Evolutionary conservation across 2,329 filamentous ascomycete genomes (phyloP).

Genomic region (Aspergillus sp.): DNA sequence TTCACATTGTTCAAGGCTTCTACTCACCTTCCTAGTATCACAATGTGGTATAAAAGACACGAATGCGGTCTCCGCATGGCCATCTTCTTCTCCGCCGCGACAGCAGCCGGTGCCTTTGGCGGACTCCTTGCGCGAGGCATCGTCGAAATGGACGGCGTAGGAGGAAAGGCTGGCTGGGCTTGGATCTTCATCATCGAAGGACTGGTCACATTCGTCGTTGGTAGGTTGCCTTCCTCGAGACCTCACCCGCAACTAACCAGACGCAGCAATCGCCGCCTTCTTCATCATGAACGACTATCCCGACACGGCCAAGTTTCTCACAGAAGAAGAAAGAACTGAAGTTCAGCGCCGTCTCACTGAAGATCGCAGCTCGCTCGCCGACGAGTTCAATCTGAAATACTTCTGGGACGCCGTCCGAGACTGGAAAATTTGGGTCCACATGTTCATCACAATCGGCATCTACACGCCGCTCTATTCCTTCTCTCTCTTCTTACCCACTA

Average conservation of each 20-base stretch:
- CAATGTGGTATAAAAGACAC: conserved; percentile 11
- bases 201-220: conserved; percentile 6
- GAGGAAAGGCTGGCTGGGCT: conserved; percentile 3
- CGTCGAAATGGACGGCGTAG: conserved; percentile 4
- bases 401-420: conserved; percentile 1
- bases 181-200: conserved; percentile 18
- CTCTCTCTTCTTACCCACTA: conserved; percentile 13
- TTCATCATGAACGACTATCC: conserved; percentile 16
- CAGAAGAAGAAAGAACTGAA: conserved; percentile 3
- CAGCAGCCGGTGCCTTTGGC: conserved; percentile 14
- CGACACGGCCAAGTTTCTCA: conserved; percentile 13
- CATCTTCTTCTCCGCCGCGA: conserved; percentile 15
- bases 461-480: conserved; percentile 7
- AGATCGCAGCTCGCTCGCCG: conserved; percentile 10
- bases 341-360: conserved; percentile 6
- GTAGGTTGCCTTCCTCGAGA: neutral
- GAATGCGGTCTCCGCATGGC: conserved; percentile 14
- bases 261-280: conserved; percentile 8
- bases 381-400: conserved; percentile 9
- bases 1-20: neutral
- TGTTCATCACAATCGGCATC: neutral
- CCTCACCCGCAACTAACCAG: neutral
- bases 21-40: neutral
- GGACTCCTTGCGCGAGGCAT: conserved; percentile 12
- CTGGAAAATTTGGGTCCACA: conserved; percentile 1